Evolutionary conservation across 78 protist species (phyloP), one percentile per base, ranked within the genome.

Genomic region (Dictyostelium discoideum): DNA sequence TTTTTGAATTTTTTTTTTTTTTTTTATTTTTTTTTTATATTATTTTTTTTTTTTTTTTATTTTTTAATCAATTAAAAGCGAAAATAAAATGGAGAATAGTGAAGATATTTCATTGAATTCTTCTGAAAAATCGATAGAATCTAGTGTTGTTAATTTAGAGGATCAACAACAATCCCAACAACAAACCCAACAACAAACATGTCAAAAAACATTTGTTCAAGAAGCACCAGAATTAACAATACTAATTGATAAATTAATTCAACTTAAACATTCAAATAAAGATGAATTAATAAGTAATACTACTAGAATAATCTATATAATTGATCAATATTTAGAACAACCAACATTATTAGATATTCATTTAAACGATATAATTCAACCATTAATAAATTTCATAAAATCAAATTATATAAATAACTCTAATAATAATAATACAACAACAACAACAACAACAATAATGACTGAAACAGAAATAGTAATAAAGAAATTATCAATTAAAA

Each of bases 271-370:
- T 11, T 39, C 3, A 1, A 40, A 69, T 13, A 65, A 26, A 82
- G 46, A 82, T 16, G 87, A 69, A n/a, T 18, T 72, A 6, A 20
- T 22, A 40, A 48, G 5, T 11, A 44, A 84, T 5, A 37, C 87
- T 6, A 54, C 37, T 2, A 84, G 92, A 60, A 65, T 92, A 11
- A 82, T 39, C 4, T 48, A 60, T 32, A 84, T 74, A 20, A 22
- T 96, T 0, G 93, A 96, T 50, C 65, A 69, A 48, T 96, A 96
- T 74, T 96, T 92, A 65, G 97, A 96, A 50, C 92, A 96, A 29
- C 85, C 97, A 32, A 83, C 72, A 63, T 77, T 96, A 26, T 48
- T 96, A n/a, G 97, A 96, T 57, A 32, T 46, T 8, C 92, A 89
- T 76, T 63, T 96, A 9, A 42, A 79, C 26, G 96, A 85, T 22